Percentiles rank a stretch among this genome's conserved stretches.
Conservation (phyloP, 78 protist species). For the Monosiga brevicollis region DNA sequence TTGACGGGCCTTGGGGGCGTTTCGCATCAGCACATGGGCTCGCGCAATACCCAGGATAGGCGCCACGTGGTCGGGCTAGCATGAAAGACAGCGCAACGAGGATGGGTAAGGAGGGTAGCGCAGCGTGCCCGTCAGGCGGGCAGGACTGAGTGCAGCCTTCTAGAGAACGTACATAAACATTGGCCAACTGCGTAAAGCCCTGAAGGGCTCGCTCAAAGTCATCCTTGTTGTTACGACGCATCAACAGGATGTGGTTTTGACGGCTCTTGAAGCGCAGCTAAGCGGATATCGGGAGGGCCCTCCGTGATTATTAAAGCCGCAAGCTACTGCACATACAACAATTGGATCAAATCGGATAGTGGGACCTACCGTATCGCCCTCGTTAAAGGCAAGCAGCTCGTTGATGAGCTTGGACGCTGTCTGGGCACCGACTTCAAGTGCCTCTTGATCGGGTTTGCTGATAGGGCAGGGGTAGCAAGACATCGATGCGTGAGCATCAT, state of each 20-base stretch:
- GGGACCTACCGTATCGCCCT: not conserved
- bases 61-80: slow-evolving; percentile 15
- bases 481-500: too few species aligned
- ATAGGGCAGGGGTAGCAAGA: not conserved
- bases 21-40: slow-evolving; percentile 27
- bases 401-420: slow-evolving; percentile 28
- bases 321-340: too few species aligned
- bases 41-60: slow-evolving; percentile 29
- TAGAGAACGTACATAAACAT: not conserved
- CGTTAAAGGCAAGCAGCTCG: not conserved
- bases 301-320: too few species aligned
- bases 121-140: too few species aligned
- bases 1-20: slow-evolving; percentile 58
- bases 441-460: not conserved
- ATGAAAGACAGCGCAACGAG: too few species aligned
- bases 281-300: too few species aligned
- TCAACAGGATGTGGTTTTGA: slow-evolving; percentile 13
- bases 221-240: not conserved
- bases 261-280: not conserved
- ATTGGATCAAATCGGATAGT: too few species aligned
- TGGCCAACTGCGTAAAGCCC: too few species aligned
- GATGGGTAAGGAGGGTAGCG: too few species aligned
- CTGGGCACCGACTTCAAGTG: not conserved
- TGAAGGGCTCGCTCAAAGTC: not conserved
- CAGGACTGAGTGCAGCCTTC: too few species aligned